Percentiles rank a stretch among this genome's conserved stretches.
These are phyloP conservation scores for Acanthamoeba comandoni DNA, from an alignment of 208 protist genomes.

Conservation along the genomic window DNA sequence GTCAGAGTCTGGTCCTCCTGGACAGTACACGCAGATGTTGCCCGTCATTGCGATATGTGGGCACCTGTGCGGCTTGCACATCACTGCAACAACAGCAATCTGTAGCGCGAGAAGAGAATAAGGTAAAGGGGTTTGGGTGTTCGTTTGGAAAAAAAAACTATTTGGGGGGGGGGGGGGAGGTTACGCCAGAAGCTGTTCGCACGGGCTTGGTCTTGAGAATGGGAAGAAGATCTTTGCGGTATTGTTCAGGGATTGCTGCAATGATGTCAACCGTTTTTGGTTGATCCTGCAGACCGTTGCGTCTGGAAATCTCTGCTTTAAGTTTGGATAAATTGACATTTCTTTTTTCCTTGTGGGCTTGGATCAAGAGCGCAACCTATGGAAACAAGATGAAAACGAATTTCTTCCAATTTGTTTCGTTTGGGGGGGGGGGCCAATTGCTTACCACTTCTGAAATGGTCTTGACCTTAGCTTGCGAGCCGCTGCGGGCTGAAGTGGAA, in stretches of 20 bases:
- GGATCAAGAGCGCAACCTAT: slow-evolving; percentile 49
- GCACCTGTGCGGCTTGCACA: slow-evolving; percentile 96
- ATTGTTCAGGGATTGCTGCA: slow-evolving; percentile 90
- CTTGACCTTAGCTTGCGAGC: slow-evolving; percentile 54
- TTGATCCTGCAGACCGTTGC: slow-evolving; percentile 63
- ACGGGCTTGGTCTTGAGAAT: slow-evolving; percentile 92
- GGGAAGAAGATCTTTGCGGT: slow-evolving; percentile 88
- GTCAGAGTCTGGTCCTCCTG: slow-evolving; percentile 94
- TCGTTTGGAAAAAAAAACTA: neutral
- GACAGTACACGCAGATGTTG: slow-evolving; percentile 93
- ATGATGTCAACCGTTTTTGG: slow-evolving; percentile 91
- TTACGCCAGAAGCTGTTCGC: slow-evolving; percentile 92
- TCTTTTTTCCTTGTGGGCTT: slow-evolving; percentile 57
- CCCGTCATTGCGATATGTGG: slow-evolving; percentile 94
- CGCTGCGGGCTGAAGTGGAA: neutral
- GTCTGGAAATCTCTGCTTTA: slow-evolving; percentile 27
- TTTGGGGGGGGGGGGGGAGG: neutral
- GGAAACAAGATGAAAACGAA: neutral
- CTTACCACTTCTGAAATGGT: slow-evolving; percentile 65
- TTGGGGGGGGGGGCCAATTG: neutral
- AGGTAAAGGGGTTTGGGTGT: neutral
- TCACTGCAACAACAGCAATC: slow-evolving; percentile 93
- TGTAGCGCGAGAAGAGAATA: slow-evolving; percentile 22
- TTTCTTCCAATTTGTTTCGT: neutral
- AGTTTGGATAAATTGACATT: slow-evolving; percentile 42